Evolutionary conservation across 208 protist genomes (phyloP).

Genomic region (Lotmaria passim): DNA sequence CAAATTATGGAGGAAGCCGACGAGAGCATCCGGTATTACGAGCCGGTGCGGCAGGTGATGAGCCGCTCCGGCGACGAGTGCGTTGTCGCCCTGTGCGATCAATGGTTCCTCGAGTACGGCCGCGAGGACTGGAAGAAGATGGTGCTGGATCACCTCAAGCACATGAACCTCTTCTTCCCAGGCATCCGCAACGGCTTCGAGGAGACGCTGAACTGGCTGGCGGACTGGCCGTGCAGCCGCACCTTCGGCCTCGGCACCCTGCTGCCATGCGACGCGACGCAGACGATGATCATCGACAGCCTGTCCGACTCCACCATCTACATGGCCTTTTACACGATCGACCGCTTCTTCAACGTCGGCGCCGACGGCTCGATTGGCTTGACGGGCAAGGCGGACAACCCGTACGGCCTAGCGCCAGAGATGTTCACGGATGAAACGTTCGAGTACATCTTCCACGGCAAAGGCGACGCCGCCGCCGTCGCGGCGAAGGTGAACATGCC

Average conservation of each 20-base stretch:
- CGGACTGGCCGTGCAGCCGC: slow-evolving; percentile 99
- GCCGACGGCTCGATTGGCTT: slow-evolving; percentile 59
- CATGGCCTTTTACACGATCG: slow-evolving; percentile 99
- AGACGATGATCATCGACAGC: slow-evolving; percentile 99
- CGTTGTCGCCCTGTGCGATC: slow-evolving; percentile 98
- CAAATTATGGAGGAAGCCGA: slow-evolving; percentile 82
- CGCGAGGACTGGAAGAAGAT: slow-evolving; percentile 95
- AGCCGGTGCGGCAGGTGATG: slow-evolving; percentile 97
- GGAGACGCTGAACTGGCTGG: slow-evolving; percentile 96
- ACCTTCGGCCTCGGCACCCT: slow-evolving; percentile 99
- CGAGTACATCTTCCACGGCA: slow-evolving; percentile 95
- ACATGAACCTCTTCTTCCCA: slow-evolving; percentile 95
- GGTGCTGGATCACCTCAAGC: slow-evolving; percentile 85
- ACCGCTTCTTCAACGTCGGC: slow-evolving; percentile 95
- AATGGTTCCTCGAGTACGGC: slow-evolving; percentile 99
- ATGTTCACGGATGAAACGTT: slow-evolving; percentile 95
- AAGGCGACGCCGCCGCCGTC: slow-evolving; percentile 56
- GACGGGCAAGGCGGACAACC: slow-evolving; percentile 57
- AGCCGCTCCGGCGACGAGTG: slow-evolving; percentile 99
- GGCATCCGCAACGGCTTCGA: slow-evolving; percentile 94
- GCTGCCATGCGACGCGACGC: slow-evolving; percentile 94
- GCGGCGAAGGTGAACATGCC: slow-evolving; percentile 65
- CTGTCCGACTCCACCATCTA: slow-evolving; percentile 99
- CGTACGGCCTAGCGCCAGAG: slow-evolving; percentile 90
- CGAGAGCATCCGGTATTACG: slow-evolving; percentile 94